These are phyloP conservation scores for Favolaschia claudopus DNA, from an alignment of 768 basidiomycete species.

Conservation along the genomic window DNA sequence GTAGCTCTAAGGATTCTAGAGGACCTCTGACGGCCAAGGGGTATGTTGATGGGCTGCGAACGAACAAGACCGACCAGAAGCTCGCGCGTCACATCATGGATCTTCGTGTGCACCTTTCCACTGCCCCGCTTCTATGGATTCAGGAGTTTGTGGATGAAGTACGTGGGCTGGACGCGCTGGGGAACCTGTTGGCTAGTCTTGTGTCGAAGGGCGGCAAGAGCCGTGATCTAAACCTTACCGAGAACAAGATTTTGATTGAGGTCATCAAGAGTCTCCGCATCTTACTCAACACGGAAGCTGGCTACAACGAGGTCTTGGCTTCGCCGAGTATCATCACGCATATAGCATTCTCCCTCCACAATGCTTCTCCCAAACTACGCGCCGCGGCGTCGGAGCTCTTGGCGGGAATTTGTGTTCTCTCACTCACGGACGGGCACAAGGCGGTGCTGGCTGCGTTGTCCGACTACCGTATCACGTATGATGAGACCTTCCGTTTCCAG, in stretches of 20 bases:
- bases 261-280: slow-evolving; percentile 82
- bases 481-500: slow-evolving; percentile 84
- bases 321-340: slow-evolving; percentile 73
- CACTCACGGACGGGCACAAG: slow-evolving; percentile 72
- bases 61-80: slow-evolving; percentile 62
- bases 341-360: slow-evolving; percentile 74
- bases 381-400: slow-evolving; percentile 78
- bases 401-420: slow-evolving; percentile 83
- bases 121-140: slow-evolving; percentile 80
- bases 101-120: slow-evolving; percentile 86
- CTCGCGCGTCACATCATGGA: slow-evolving; percentile 82
- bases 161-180: slow-evolving; percentile 72
- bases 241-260: slow-evolving; percentile 74
- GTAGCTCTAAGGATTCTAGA: slow-evolving; percentile 53
- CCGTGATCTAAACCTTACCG: slow-evolving; percentile 66
- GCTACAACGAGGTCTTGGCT: slow-evolving; percentile 71
- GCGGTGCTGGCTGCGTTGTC: slow-evolving; percentile 81
- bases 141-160: slow-evolving; percentile 74
- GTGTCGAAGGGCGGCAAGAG: slow-evolving; percentile 75
- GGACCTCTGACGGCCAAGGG: slow-evolving; percentile 57
- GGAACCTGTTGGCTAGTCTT: slow-evolving; percentile 61
- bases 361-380: slow-evolving; percentile 71
- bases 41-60: slow-evolving; percentile 70
- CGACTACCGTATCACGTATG: slow-evolving; percentile 75
- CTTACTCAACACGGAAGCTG: slow-evolving; percentile 86